Evolutionary conservation across 768 basidiomycete genomes (phyloP).

Genomic region (Ramaria sp.): DNA sequence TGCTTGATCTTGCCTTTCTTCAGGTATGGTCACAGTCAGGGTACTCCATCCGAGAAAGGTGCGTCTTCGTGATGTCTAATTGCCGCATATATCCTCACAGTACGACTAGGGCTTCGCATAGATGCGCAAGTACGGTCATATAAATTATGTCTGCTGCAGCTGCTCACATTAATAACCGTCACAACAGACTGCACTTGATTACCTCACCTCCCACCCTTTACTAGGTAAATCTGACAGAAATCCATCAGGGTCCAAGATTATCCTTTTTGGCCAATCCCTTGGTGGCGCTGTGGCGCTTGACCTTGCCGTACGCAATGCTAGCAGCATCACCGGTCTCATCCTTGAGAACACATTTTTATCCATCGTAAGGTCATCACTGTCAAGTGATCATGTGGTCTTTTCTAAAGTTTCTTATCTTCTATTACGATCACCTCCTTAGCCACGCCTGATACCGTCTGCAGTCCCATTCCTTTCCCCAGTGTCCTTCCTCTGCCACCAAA

Average conservation of each 20-base stretch:
- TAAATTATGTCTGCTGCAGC: not conserved
- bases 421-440: slow-evolving; percentile 17
- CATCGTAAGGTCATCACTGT: slow-evolving; percentile 24
- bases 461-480: slow-evolving; percentile 65
- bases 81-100: not conserved
- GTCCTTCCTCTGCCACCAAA: slow-evolving; percentile 74
- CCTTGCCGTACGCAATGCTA: slow-evolving; percentile 67
- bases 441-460: slow-evolving; percentile 68
- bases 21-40: slow-evolving; percentile 85
- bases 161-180: not conserved
- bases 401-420: not conserved
- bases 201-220: slow-evolving; percentile 32
- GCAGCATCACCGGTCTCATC: slow-evolving; percentile 63
- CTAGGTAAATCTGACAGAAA: not conserved
- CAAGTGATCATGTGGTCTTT: not conserved
- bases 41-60: slow-evolving; percentile 80
- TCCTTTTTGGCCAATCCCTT: slow-evolving; percentile 78
- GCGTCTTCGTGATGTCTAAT: slow-evolving; percentile 11
- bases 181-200: slow-evolving; percentile 46
- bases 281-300: slow-evolving; percentile 91
- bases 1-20: no score
- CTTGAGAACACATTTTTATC: slow-evolving; percentile 93
- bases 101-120: slow-evolving; percentile 52
- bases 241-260: slow-evolving; percentile 19
- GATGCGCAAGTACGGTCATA: slow-evolving; percentile 64